Conservation (phyloP, 257 asterid genomes). For the Osmanthus fragrans region DNA sequence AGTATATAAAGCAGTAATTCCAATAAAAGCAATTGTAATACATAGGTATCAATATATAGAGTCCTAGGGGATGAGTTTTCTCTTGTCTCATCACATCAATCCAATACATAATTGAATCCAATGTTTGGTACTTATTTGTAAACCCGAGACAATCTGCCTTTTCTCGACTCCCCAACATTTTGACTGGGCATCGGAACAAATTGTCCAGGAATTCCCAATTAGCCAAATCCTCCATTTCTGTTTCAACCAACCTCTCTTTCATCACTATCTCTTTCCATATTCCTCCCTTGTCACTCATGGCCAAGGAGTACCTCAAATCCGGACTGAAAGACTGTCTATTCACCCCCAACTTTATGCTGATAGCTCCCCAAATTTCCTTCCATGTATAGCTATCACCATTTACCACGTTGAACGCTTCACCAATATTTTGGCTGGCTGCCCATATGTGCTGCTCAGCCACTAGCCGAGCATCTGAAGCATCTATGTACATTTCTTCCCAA, state of each 20-base stretch:
- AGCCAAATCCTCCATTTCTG: slow-evolving; percentile 71
- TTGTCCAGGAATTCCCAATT: slow-evolving; percentile 67
- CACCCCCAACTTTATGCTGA: slow-evolving; percentile 53
- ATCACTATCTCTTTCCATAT: slow-evolving; percentile 71
- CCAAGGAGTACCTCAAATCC: slow-evolving; percentile 35
- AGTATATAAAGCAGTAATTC: neutral
- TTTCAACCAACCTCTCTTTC: slow-evolving; percentile 50
- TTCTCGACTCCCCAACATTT: slow-evolving; percentile 57
- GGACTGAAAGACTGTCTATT: slow-evolving; percentile 19
- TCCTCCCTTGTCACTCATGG: slow-evolving; percentile 55
- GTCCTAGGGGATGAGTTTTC: slow-evolving; percentile 49
- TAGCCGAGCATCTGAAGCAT: slow-evolving; percentile 76
- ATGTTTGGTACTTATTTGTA: slow-evolving; percentile 44
- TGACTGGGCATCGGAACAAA: slow-evolving; percentile 61
- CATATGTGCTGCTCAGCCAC: slow-evolving; percentile 84
- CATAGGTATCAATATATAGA: neutral
- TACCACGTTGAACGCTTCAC: slow-evolving; percentile 60
- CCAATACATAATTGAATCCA: slow-evolving; percentile 77
- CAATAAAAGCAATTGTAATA: neutral
- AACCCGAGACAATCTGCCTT: slow-evolving; percentile 69
- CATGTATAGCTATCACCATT: slow-evolving; percentile 70
- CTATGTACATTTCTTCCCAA: slow-evolving; percentile 80
- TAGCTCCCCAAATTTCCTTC: slow-evolving; percentile 67
- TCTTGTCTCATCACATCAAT: slow-evolving; percentile 70
- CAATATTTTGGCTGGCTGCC: slow-evolving; percentile 48